phyloP scores from a whole-genome alignment of 164 flowering plant species.

The Akebia trifoliata region DNA sequence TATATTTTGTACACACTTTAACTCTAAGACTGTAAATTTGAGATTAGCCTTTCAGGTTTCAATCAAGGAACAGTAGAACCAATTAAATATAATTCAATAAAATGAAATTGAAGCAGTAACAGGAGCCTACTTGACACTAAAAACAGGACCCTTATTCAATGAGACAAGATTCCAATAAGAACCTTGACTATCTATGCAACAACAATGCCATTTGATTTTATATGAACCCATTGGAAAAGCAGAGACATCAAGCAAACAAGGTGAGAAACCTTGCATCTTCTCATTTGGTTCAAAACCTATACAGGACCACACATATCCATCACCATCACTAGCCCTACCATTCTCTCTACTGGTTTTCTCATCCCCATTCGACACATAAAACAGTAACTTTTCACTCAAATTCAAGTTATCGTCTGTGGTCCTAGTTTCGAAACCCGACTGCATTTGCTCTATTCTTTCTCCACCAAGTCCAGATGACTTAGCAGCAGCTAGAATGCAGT shows the following conservation, averaged over 20 bases:
- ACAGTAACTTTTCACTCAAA: conserved; percentile 45
- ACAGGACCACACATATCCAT: conserved; percentile 21
- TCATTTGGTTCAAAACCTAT: conserved; percentile 46
- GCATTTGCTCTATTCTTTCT: conserved; percentile 17
- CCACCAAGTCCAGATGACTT: conserved; percentile 7
- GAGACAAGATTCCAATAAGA: conserved; percentile 67
- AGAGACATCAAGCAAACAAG: conserved; percentile 76
- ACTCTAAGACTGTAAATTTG: too few relatives aligned
- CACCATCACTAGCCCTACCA: conserved; percentile 9
- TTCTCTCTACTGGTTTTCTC: conserved; percentile 6
- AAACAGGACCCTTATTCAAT: conserved; percentile 43
- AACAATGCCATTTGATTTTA: conserved; percentile 60
- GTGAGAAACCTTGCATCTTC: conserved; percentile 73
- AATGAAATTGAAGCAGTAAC: not conserved
- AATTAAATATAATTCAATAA: not conserved
- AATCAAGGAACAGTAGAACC: too few relatives aligned
- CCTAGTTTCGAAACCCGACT: conserved; percentile 22
- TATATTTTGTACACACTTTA: too few relatives aligned
- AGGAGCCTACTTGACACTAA: conserved; percentile 31
- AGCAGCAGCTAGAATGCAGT: conserved; percentile 52
- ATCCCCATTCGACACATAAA: conserved; percentile 25
- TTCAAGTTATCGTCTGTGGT: conserved; percentile 36
- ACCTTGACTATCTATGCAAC: conserved; percentile 57
- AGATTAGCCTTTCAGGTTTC: too few relatives aligned
- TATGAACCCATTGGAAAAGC: conserved; percentile 62